These are phyloP conservation scores for Ophiosphaerella korrae DNA, from an alignment of 2,329 filamentous ascomycete genomes.

Conservation along the genomic window DNA sequence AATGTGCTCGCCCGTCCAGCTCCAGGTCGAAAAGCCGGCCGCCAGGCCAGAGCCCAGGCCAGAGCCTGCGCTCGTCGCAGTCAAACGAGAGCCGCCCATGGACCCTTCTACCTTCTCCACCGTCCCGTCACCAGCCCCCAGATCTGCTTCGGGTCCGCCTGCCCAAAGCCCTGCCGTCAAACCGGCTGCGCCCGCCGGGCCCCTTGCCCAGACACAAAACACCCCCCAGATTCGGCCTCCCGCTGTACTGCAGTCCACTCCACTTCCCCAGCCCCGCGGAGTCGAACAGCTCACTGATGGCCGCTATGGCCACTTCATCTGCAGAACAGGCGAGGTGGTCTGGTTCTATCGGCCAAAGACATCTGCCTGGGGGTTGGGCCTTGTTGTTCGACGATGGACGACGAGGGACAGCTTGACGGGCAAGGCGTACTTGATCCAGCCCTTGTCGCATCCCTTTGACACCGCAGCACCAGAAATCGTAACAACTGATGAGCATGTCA, in stretches of 20 bases:
- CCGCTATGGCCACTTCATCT: slow-evolving; percentile 56
- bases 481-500: slow-evolving; percentile 51
- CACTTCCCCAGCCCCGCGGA: slow-evolving; percentile 48
- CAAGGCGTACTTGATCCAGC: slow-evolving; percentile 53
- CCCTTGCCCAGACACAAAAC: slow-evolving; percentile 2
- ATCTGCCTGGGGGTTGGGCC: slow-evolving; percentile 59
- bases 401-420: slow-evolving; percentile 33
- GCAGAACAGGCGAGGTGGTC: slow-evolving; percentile 60
- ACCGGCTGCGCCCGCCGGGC: slow-evolving; percentile 19
- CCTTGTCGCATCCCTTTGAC: slow-evolving; percentile 54
- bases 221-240: slow-evolving; percentile 30
- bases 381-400: slow-evolving; percentile 55
- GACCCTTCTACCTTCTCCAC: slow-evolving; percentile 2
- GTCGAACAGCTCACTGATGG: slow-evolving; percentile 58
- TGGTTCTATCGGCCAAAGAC: slow-evolving; percentile 58
- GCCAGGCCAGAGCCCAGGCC: slow-evolving; percentile 20
- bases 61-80: slow-evolving; percentile 24
- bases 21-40: slow-evolving; percentile 48
- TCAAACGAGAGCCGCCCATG: slow-evolving; percentile 25
- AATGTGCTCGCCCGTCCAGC: slow-evolving; percentile 60
- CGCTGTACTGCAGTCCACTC: slow-evolving; percentile 36
- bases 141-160: slow-evolving; percentile 23
- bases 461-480: slow-evolving; percentile 50
- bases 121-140: slow-evolving; percentile 30
- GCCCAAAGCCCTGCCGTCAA: slow-evolving; percentile 29